These are phyloP conservation scores for Colletotrichum sp. DNA, from an alignment of 2,329 filamentous ascomycete species.

Conservation along the genomic window DNA sequence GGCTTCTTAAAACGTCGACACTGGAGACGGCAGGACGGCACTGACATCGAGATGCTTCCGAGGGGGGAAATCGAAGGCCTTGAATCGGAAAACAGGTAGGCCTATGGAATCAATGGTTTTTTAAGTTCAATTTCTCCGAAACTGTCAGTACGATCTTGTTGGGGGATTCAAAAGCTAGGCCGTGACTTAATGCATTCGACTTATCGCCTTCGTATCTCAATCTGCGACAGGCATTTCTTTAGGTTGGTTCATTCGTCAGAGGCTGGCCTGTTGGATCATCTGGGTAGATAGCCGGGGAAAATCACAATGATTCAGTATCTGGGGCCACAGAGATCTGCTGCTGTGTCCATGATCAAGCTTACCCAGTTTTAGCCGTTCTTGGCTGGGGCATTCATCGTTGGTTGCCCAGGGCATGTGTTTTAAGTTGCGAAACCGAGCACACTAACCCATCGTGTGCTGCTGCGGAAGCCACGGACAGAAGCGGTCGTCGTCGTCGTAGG, in stretches of 20 bases:
- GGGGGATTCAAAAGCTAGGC: not conserved
- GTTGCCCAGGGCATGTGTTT: not conserved
- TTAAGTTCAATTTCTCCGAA: not conserved
- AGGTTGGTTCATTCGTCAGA: not conserved
- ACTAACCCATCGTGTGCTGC: not conserved
- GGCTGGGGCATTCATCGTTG: not conserved
- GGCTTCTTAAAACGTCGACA: not conserved
- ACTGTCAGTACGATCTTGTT: not conserved
- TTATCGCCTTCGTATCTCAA: not conserved
- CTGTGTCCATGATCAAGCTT: not conserved
- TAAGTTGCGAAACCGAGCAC: not conserved
- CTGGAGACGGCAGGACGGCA: not conserved
- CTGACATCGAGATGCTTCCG: not conserved
- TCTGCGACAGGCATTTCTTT: not conserved
- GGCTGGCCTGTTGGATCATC: not conserved
- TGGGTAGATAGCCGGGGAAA: not conserved
- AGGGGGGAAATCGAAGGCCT: not conserved
- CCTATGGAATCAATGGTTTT: not conserved
- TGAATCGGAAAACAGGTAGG: not conserved
- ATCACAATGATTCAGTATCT: not conserved
- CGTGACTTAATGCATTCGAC: not conserved
- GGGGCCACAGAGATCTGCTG: not conserved
- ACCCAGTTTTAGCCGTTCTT: not conserved
- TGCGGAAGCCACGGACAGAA: not conserved
- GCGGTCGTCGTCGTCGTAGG: not conserved